phyloP scores from a whole-genome alignment of 2,329 filamentous ascomycete species.

The Stachybotrys elegans region DNA sequence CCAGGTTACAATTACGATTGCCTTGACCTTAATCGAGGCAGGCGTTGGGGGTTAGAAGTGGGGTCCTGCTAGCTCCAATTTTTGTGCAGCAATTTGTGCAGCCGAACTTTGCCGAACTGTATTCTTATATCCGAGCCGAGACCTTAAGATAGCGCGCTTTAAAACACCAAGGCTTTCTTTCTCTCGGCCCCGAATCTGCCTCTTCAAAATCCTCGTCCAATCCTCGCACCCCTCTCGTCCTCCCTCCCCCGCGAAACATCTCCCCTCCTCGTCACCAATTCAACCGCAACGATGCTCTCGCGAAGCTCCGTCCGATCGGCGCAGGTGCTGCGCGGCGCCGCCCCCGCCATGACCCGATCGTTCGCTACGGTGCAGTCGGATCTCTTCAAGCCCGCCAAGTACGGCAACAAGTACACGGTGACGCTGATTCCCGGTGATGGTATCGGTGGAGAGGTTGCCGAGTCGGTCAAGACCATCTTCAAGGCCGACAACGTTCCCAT shows the following conservation, averaged over 20 bases:
- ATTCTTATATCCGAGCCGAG: too few species aligned
- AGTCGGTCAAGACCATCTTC: conserved; percentile 98
- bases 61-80: too few species aligned
- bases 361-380: conserved; percentile 86
- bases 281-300: conserved; percentile 47
- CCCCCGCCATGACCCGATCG: conserved; percentile 43
- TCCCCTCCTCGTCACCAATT: too few species aligned
- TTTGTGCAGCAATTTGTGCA: conserved; percentile 1
- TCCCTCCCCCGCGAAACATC: too few species aligned
- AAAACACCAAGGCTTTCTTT: too few species aligned
- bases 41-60: too few species aligned
- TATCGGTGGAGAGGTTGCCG: conserved; percentile 95
- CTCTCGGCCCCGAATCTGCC: too few species aligned
- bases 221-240: too few species aligned
- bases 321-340: conserved; percentile 52
- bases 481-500: conserved; percentile 98
- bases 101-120: background rate
- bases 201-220: too few species aligned
- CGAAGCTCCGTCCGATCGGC: conserved; percentile 51
- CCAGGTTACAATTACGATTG: too few species aligned
- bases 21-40: too few species aligned
- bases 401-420: conserved; percentile 98
- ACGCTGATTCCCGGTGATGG: conserved; percentile 98
- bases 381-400: conserved; percentile 99
- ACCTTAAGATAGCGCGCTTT: too few species aligned